phyloP scores from a whole-genome alignment of 495 filamentous ascomycete genomes.

The Penicillium psychrofluorescens region DNA sequence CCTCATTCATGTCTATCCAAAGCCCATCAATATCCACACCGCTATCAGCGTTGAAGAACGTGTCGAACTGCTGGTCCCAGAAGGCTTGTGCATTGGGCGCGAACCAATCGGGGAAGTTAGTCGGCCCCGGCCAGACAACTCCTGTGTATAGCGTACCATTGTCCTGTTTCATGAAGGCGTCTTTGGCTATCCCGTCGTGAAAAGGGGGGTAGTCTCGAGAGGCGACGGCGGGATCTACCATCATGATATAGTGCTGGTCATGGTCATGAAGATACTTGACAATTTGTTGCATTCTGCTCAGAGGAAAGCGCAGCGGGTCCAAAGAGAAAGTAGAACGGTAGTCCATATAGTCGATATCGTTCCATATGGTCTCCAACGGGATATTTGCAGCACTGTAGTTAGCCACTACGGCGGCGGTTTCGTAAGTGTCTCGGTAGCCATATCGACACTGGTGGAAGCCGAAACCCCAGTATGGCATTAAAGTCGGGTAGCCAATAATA shows the following conservation, averaged over 20 bases:
- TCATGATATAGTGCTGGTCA: slow-evolving; percentile 74
- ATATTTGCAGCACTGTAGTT: slow-evolving; percentile 73
- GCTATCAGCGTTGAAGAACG: slow-evolving; percentile 56
- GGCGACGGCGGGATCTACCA: slow-evolving; percentile 79
- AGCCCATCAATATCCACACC: slow-evolving; percentile 80
- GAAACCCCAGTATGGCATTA: slow-evolving; percentile 83
- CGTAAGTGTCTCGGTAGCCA: slow-evolving; percentile 69
- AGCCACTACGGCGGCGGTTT: slow-evolving; percentile 70
- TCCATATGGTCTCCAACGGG: slow-evolving; percentile 86
- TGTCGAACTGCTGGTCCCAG: slow-evolving; percentile 66
- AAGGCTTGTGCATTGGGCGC: slow-evolving; percentile 54
- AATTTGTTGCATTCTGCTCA: slow-evolving; percentile 57
- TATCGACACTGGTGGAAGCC: slow-evolving; percentile 84
- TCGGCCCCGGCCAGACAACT: slow-evolving; percentile 80
- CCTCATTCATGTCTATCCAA: slow-evolving; percentile 88
- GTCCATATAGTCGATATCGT: slow-evolving; percentile 78
- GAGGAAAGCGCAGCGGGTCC: slow-evolving; percentile 64
- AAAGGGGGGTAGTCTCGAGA: slow-evolving; percentile 53
- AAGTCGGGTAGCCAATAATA: slow-evolving; percentile 58
- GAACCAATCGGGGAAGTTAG: slow-evolving; percentile 84
- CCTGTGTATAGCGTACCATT: slow-evolving; percentile 61
- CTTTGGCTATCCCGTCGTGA: slow-evolving; percentile 51
- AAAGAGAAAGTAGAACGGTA: slow-evolving; percentile 61
- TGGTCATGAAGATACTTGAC: slow-evolving; percentile 65
- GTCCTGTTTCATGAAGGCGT: slow-evolving; percentile 54